Evolutionary conservation across 805 yeast species (phyloP).

Genomic region (Wilhelminamyces savonicus): DNA sequence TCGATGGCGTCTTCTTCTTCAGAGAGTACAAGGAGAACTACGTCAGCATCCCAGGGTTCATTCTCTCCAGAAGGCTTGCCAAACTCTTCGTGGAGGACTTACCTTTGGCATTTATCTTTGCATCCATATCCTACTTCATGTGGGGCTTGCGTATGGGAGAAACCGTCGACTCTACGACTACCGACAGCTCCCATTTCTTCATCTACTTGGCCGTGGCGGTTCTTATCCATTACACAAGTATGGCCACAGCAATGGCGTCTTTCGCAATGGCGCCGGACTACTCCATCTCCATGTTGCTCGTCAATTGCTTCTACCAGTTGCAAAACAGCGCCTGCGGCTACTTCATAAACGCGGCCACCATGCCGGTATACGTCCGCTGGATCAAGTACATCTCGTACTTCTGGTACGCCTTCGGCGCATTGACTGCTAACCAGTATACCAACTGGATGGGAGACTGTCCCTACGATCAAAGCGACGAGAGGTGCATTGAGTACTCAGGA

Average conservation of each 20-base stretch:
- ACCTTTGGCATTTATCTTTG: conserved; percentile 51
- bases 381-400: conserved; percentile 67
- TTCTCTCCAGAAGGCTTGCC: conserved; percentile 59
- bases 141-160: conserved; percentile 50
- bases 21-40: conserved; percentile 68
- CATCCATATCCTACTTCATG: conserved; percentile 68
- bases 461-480: conserved; percentile 25
- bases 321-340: conserved; percentile 79
- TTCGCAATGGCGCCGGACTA: conserved; percentile 58
- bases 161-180: conserved; percentile 2
- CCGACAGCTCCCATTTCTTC: conserved; percentile 37
- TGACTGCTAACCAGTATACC: conserved; percentile 59
- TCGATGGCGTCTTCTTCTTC: conserved; percentile 30
- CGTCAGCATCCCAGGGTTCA: conserved; percentile 60
- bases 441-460: conserved; percentile 57
- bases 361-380: conserved; percentile 89
- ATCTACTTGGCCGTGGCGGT: conserved; percentile 54
- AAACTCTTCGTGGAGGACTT: conserved; percentile 66
- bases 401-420: conserved; percentile 74
- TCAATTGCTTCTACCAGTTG: conserved; percentile 59
- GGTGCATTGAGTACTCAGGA: conserved; percentile 49
- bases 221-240: conserved; percentile 50
- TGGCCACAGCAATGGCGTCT: conserved; percentile 46
- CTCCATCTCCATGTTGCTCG: conserved; percentile 53
- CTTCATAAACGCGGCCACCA: conserved; percentile 61